Evolutionary conservation across 495 filamentous ascomycete genomes (phyloP), one percentile per base, ranked within the genome.

Genomic region (Evernia prunastri): DNA sequence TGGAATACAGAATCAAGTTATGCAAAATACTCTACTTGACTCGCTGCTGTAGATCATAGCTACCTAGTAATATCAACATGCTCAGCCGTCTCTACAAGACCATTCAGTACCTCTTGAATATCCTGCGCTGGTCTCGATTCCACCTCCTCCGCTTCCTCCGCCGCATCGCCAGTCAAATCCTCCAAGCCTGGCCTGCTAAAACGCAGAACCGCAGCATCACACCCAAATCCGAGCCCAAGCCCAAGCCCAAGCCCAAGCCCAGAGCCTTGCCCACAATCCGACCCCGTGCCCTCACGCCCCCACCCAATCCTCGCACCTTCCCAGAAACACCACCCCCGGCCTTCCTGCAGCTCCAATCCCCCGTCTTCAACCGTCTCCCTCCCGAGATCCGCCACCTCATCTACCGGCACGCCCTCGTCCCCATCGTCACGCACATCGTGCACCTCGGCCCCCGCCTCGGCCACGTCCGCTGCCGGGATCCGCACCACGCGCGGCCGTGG

Each of bases 321-420:
- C 18, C 33, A 37, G 29, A 58, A 36, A 3, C 18, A 15, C 10
- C 29, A 20, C 56, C 33, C 33, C 9, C 33, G 17, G 37, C 56
- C 10, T 56, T 10, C 13, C 4, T 17, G 29, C 54, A 56, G 15
- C 18, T 25, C 18, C 25, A 58, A 58, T 58, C 54, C 13, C 12
- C 54, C 13, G 12, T 56, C 13, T 56, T 56, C n/a, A n/a, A n/a
- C n/a, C 15, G 20, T 20, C 29, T 56, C 7, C 54, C 54, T 31
- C 27, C 23, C n/a, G 54, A 56, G 27, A 31, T 56, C 54, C 25
- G 54, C 31, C 54, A 31, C n/a, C 54, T 56, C 54, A 56, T 56
- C 10, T 56, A 56, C 31, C 15, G 5, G 13, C 29, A 56, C 18
- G 11, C 20, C 5, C 35, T 56, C 35, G 23, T 12, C 31, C 18